A percentile compares a stretch with the other conserved stretches of the same genome.
Evolutionary conservation across 1,284 basidiomycete genomes (phyloP).

Genomic region (Laetiporus sulphureus): DNA sequence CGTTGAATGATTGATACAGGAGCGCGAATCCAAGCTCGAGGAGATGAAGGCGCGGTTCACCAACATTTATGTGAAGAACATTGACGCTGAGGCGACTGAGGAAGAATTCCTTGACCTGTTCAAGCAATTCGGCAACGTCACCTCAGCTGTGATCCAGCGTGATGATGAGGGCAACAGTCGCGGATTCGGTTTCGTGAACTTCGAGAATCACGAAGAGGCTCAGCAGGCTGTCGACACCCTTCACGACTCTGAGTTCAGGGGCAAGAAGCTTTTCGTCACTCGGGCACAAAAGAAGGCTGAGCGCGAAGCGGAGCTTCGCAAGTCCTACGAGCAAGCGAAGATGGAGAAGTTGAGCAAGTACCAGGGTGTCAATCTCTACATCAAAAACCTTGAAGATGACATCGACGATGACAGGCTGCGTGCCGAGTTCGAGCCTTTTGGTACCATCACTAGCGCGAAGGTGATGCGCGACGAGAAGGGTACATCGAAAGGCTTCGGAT

Average conservation of each 20-base stretch:
- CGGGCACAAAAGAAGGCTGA: conserved; percentile 99
- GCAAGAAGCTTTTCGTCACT: conserved; percentile 92
- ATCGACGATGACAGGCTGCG: conserved; percentile 94
- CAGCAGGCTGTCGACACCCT: conserved; percentile 86
- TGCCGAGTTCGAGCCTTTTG: conserved; percentile 94
- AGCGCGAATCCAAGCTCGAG: conserved; percentile 96
- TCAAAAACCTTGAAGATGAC: conserved; percentile 97
- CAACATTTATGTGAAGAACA: conserved; percentile 98
- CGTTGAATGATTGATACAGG: conserved; percentile 41
- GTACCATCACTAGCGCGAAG: conserved; percentile 97
- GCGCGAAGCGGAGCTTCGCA: conserved; percentile 95
- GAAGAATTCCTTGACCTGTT: conserved; percentile 90
- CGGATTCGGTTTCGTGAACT: conserved; percentile 99
- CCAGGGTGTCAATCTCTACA: conserved; percentile 98
- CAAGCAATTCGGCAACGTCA: conserved; percentile 75
- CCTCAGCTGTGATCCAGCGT: conserved; percentile 78
- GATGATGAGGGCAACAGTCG: conserved; percentile 91
- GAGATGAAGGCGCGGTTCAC: conserved; percentile 97
- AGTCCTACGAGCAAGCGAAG: conserved; percentile 92
- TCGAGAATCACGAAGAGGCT: conserved; percentile 88
- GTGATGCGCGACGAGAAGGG: conserved; percentile 98
- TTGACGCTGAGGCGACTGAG: conserved; percentile 81
- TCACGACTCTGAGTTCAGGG: conserved; percentile 83
- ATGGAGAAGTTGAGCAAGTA: conserved; percentile 98
- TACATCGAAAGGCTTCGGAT: conserved; percentile 93